Base-by-base conservation (phyloP, 2,329 filamentous ascomycete genomes). In the Fusarium nodosum region DNA sequence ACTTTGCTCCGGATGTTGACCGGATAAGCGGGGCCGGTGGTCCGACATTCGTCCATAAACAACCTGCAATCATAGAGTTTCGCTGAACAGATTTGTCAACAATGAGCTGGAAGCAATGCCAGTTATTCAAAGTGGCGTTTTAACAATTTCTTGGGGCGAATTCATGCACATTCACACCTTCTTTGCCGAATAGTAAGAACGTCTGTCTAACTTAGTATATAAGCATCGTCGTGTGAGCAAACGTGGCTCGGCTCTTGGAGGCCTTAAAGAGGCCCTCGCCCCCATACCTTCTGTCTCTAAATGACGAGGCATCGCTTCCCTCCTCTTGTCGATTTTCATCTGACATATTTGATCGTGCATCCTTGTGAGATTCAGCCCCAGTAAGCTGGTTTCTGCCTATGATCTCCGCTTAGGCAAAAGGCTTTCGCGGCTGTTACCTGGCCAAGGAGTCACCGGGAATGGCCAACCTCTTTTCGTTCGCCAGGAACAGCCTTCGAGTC, bases 161-260 rank as follows among this genome's bases (percentile, higher is more conserved):
- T n/a, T 36, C 20, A 38, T 44, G 48, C 30, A 44, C 16, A 33
- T 42, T 56, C 22, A 28, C 44, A 22, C 60, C n/a, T 56, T 42
- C 16, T 11, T 31, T 36, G 26, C 55, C n/a, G 16, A 28, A 26
- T 34, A 20, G 8, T n/a, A 16, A n/a, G 20, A 31, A 60, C 9
- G 22, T 22, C 16, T 10, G 13, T 47, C 10, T 36, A 44, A 15
- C 16, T 30, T 30, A 4, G 28, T 30, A 26, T 13, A 7, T 26
- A 47, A 46, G 4, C 28, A 47, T 20, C 20, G 30, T 9, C 7
- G n/a, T 47, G 45, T 4, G 28, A 51, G 18, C 18, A 36, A 31
- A 24, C 33, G 26, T 41, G 33, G 30, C 18, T 18, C 22, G 42
- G 28, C 28, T 30, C 28, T 30, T 11, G 28, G 28, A 28, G 44